Percentiles rank a stretch among this genome's conserved stretches.
Conservation (phyloP, 176 grass and related monocot species). For the Secale cereale region DNA sequence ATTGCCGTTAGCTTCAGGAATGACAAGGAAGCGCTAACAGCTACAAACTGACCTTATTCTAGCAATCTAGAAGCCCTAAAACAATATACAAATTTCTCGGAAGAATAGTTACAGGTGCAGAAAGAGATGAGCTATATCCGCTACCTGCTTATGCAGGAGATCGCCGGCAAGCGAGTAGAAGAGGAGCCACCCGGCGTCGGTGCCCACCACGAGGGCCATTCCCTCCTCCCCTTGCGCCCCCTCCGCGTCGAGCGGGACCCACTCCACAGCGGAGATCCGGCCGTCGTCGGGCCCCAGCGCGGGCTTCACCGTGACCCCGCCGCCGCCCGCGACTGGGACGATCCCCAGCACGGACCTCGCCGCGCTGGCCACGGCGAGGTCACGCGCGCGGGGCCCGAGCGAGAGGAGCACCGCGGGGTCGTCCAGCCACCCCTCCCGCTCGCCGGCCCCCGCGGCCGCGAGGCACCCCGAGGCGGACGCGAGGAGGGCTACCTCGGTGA, state of each 20-base stretch:
- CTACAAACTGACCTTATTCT: background rate
- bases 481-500: conserved; percentile 72
- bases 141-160: conserved; percentile 88
- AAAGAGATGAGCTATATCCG: background rate
- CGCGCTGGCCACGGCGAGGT: conserved; percentile 57
- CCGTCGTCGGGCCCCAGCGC: conserved; percentile 53
- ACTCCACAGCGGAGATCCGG: conserved; percentile 61
- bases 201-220: conserved; percentile 50
- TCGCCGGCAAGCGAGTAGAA: conserved; percentile 65
- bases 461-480: conserved; percentile 45
- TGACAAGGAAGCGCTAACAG: background rate
- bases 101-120: background rate
- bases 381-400: conserved; percentile 41
- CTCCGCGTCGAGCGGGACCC: conserved; percentile 48
- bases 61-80: background rate
- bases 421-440: conserved; percentile 83
- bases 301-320: conserved; percentile 37
- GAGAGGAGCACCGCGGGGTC: conserved; percentile 62
- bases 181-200: conserved; percentile 63
- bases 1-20: background rate
- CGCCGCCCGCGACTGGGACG: conserved; percentile 28
- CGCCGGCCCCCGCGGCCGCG: conserved; percentile 50
- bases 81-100: background rate
- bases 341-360: conserved; percentile 38
- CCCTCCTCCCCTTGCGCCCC: conserved; percentile 13